Percentiles rank a stretch among this genome's conserved stretches.
Conservation (phyloP, 495 filamentous ascomycete species). For the Penicillium atrosanguineum region DNA sequence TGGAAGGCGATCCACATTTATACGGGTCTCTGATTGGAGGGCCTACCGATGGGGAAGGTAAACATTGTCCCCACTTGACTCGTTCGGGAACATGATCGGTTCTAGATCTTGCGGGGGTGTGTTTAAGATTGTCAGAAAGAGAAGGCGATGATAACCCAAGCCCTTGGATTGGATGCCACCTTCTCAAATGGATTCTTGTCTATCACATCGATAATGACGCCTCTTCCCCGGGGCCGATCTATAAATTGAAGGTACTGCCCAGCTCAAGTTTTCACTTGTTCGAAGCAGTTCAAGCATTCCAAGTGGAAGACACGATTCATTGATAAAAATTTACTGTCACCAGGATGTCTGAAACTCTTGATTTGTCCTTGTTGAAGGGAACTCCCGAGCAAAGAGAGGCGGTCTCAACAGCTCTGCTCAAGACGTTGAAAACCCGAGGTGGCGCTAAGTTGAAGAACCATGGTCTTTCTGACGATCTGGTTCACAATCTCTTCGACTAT, state of each 20-base stretch:
- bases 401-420: slow-evolving; percentile 13
- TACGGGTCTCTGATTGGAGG: no score
- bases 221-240: neutral
- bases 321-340: neutral
- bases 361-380: slow-evolving; percentile 23
- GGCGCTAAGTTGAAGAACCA: slow-evolving; percentile 28
- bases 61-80: no score
- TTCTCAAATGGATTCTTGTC: neutral
- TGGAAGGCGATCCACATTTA: no score
- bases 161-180: neutral
- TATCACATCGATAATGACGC: neutral
- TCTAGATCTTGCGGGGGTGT: neutral
- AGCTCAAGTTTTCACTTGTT: neutral
- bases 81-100: no score
- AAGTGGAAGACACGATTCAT: neutral
- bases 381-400: slow-evolving; percentile 18
- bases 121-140: neutral
- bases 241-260: neutral
- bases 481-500: slow-evolving; percentile 23
- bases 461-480: slow-evolving; percentile 20
- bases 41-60: no score
- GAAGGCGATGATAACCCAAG: neutral
- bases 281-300: neutral
- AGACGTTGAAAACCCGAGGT: slow-evolving; percentile 22
- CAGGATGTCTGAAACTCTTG: slow-evolving; percentile 18